phyloP scores from a whole-genome alignment of 1,284 basidiomycete species.

The Afroboletus lepidellus region DNA sequence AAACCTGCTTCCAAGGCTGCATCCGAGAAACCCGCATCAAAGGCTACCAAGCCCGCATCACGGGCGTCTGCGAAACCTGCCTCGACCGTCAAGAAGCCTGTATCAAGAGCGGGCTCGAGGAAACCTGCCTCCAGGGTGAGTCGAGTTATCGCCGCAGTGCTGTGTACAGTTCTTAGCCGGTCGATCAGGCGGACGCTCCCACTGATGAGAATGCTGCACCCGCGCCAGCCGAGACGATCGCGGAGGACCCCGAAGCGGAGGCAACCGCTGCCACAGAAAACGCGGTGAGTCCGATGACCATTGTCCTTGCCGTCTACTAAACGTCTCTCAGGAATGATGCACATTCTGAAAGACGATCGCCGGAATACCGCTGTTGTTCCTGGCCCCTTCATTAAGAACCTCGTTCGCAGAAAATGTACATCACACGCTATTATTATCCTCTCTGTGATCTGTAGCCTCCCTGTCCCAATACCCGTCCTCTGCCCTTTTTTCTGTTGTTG shows the following conservation, averaged over 20 bases:
- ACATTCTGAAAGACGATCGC: conserved; percentile 12
- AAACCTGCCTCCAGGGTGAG: conserved; percentile 43
- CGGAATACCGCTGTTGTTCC: conserved; percentile 18
- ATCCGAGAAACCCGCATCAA: conserved; percentile 35
- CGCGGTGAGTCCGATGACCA: conserved; percentile 18
- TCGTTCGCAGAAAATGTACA: conserved; percentile 34
- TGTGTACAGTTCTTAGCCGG: background rate
- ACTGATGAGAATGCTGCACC: conserved; percentile 38
- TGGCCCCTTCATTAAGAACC: conserved; percentile 9
- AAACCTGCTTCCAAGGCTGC: conserved; percentile 31
- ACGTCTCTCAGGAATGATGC: conserved; percentile 21
- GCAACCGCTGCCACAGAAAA: conserved; percentile 42
- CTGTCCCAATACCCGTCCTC: conserved; percentile 18
- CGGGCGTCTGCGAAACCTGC: conserved; percentile 38
- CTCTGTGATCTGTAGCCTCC: conserved; percentile 29
- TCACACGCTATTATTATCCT: conserved; percentile 32
- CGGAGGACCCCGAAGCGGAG: conserved; percentile 53
- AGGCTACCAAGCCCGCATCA: conserved; percentile 35
- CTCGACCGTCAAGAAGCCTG: conserved; percentile 43
- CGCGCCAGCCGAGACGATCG: conserved; percentile 43
- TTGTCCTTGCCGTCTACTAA: conserved; percentile 4
- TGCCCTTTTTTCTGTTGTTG: conserved; percentile 8
- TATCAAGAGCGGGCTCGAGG: conserved; percentile 41
- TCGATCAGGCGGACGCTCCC: conserved; percentile 39
- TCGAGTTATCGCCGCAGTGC: conserved; percentile 8